Conservation (phyloP, 2,329 filamentous ascomycete species). For the Epichloe elymi region DNA sequence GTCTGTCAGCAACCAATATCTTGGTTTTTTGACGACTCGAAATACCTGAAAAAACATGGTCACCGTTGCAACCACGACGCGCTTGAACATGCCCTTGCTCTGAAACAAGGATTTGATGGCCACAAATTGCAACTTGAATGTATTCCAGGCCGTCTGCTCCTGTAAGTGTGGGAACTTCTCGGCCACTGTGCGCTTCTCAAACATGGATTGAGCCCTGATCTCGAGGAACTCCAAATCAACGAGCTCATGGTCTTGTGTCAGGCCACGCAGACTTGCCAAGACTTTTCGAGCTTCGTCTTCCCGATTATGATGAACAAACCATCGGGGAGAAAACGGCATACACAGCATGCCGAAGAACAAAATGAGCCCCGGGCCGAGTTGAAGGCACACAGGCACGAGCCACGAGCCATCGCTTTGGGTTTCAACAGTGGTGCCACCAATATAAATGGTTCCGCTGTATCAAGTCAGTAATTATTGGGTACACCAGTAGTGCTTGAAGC, state of each 20-base stretch:
- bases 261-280: constrained; percentile 49
- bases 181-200: constrained; percentile 9
- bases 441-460: too few species aligned
- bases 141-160: constrained; percentile 47
- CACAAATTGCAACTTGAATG: constrained; percentile 56
- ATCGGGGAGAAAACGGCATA: constrained; percentile 69
- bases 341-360: constrained; percentile 49
- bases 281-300: constrained; percentile 39
- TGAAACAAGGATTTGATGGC: constrained; percentile 25
- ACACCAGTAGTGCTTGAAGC: too few species aligned
- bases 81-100: background rate
- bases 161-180: constrained; percentile 55
- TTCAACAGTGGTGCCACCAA: too few species aligned
- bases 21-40: background rate
- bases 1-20: background rate
- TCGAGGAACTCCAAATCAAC: too few species aligned
- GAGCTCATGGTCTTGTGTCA: constrained; percentile 21
- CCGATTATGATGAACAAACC: constrained; percentile 57
- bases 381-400: too few species aligned
- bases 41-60: background rate
- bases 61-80: background rate
- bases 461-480: too few species aligned
- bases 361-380: too few species aligned
- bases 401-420: too few species aligned
- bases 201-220: too few species aligned